Base-by-base conservation (phyloP, 805 yeast genomes). In the Teunomyces aglyptinius region DNA sequence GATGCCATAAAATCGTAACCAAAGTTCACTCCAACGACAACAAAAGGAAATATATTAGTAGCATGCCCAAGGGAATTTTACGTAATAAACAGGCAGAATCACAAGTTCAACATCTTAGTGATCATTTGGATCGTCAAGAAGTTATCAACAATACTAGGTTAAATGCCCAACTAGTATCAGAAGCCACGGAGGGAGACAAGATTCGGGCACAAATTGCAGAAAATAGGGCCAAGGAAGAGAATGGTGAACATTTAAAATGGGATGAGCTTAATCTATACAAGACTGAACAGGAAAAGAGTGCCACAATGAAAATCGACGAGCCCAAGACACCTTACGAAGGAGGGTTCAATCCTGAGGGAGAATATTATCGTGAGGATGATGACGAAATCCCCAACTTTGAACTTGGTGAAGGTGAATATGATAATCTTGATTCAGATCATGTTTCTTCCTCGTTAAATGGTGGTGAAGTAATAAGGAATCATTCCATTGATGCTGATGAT, bases 261-360 rank as follows among this genome's bases (percentile, higher is more conserved):
- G 95, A 91, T 61, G 91, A 87, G 54, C 72, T 83, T 50, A 91
- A 91, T 58, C 65, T 91, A 45, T 79, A 76, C 43, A 79, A 77
- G 43, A 77, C 88, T 3, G 96, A 90, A 60, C 86, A 81, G 61
- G 88, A 85, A 55, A 81, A 81, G 64, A 65, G 76, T 8, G 79
- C 89, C 18, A 84, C 88, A 24, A 84, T 85, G 89, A 83, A 83
- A 56, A 89, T 91, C 38, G 96, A 89, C 59, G 97, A 91, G 63
- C 97, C 97, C 18, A 91, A 91, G 71, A 91, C 97, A 1, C 97
- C 97, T 4, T 91, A 86, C 58, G 95, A 88, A 61, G 95, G 94
- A 8, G 95, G 96, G 0, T 85, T 88, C 22, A 83, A 86, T 57
- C 91, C 94, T 0, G 74, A 78, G 44, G 89, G 88, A 27, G 96